These are phyloP conservation scores for Coemansia sp. DNA, from an alignment of 192 early-diverging fungal species.

Conservation along the genomic window DNA sequence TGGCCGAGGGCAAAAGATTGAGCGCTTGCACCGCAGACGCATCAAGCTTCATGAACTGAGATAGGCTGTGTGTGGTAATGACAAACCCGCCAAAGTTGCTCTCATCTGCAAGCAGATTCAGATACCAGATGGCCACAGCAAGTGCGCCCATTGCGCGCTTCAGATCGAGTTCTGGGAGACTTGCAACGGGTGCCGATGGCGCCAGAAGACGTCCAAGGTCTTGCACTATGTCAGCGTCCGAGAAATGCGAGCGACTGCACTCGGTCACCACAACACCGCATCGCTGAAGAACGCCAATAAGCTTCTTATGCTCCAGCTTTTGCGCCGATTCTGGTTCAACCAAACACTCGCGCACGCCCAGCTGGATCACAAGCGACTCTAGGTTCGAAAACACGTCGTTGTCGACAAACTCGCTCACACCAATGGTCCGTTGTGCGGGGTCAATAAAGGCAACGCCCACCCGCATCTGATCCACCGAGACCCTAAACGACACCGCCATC, in stretches of 20 bases:
- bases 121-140: conserved; percentile 35
- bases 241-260: conserved; percentile 59
- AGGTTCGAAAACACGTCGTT: conserved; percentile 91
- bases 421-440: conserved; percentile 75
- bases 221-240: conserved; percentile 79
- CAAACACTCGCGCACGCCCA: conserved; percentile 91
- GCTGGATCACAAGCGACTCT: conserved; percentile 91
- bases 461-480: conserved; percentile 31
- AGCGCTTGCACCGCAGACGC: conserved; percentile 84
- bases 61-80: conserved; percentile 71
- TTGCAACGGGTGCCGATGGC: conserved; percentile 62
- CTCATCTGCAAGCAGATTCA: conserved; percentile 71
- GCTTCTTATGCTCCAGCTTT: conserved; percentile 67
- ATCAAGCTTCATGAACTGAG: conserved; percentile 91
- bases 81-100: conserved; percentile 78
- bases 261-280: conserved; percentile 78
- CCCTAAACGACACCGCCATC: conserved; percentile 67
- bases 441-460: conserved; percentile 87
- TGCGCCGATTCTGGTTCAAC: conserved; percentile 59
- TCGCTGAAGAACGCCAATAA: conserved; percentile 69
- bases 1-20: conserved; percentile 76
- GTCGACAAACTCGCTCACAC: conserved; percentile 89
- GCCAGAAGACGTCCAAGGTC: conserved; percentile 81
- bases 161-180: conserved; percentile 62
- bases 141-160: conserved; percentile 32